phyloP scores from a whole-genome alignment of 2,329 filamentous ascomycete genomes.

The Fusarium sublunatum region DNA sequence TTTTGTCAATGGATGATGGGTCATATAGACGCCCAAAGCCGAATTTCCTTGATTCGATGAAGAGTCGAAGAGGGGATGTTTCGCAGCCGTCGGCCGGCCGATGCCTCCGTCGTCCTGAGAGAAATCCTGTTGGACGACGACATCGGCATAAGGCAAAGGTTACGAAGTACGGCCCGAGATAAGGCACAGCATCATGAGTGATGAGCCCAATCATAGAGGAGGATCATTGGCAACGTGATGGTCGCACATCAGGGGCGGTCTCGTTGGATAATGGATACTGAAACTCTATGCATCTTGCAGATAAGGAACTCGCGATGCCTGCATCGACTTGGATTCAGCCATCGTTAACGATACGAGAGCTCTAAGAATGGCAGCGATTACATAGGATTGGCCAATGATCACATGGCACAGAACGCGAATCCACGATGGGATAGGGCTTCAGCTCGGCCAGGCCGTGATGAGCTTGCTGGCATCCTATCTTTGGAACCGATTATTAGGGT shows the following conservation, averaged over 20 bases:
- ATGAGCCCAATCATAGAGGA: conserved; percentile 42
- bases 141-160: conserved; percentile 26
- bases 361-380: conserved; percentile 28
- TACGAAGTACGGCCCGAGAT: conserved; percentile 32
- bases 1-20: conserved; percentile 46
- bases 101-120: conserved; percentile 31
- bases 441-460: conserved; percentile 27
- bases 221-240: conserved; percentile 41
- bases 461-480: conserved; percentile 24
- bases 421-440: conserved; percentile 17
- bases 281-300: conserved; percentile 22
- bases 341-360: conserved; percentile 35
- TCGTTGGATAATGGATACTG: conserved; percentile 16
- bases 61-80: conserved; percentile 32
- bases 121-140: conserved; percentile 34
- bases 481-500: conserved; percentile 36
- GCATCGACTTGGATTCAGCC: conserved; percentile 28
- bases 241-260: conserved; percentile 30
- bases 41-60: conserved; percentile 36
- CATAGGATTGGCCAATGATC: conserved; percentile 28
- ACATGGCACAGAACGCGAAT: conserved; percentile 17
- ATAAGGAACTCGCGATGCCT: conserved; percentile 36
- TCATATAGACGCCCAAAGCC: conserved; percentile 25
- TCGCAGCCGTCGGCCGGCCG: conserved; percentile 28
- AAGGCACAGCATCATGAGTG: conserved; percentile 35